A percentile compares a stretch with the other conserved stretches of the same genome.
These are phyloP conservation scores for Discostella stelligeroides DNA, from an alignment of 108 stramenopile genomes.

Conservation along the genomic window DNA sequence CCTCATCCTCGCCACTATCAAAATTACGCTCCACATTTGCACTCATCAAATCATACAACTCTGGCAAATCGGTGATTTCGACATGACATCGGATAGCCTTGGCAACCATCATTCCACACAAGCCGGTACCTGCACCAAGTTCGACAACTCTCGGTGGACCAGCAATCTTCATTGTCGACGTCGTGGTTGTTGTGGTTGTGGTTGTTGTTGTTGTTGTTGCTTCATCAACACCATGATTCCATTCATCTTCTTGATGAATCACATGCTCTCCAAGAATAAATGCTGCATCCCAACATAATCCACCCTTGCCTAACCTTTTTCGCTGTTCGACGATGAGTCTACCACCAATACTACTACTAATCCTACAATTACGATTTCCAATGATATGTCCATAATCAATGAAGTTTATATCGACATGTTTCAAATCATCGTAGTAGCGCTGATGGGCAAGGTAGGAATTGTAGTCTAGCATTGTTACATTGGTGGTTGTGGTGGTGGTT, in stretches of 20 bases:
- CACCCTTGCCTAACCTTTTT: slow-evolving; percentile 76
- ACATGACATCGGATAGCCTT: slow-evolving; percentile 50
- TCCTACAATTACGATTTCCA: slow-evolving; percentile 5
- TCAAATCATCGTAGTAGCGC: slow-evolving; percentile 77
- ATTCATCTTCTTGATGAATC: slow-evolving; percentile 38
- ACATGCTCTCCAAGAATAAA: slow-evolving; percentile 78
- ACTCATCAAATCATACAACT: slow-evolving; percentile 58
- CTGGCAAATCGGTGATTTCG: slow-evolving; percentile 72
- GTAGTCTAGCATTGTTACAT: slow-evolving; percentile 47
- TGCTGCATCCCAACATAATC: slow-evolving; percentile 83
- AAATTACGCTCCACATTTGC: slow-evolving; percentile 58
- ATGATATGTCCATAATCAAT: slow-evolving; percentile 64
- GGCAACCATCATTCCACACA: slow-evolving; percentile 70
- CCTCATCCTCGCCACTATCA: neutral
- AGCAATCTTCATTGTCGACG: too few relatives aligned
- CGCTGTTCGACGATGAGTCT: slow-evolving; percentile 72
- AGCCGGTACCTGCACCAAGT: slow-evolving; percentile 84
- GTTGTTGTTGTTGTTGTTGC: neutral
- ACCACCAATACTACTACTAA: too few relatives aligned
- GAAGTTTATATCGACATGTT: slow-evolving; percentile 71
- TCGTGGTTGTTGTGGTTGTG: too few relatives aligned
- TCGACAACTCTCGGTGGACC: slow-evolving; percentile 49
- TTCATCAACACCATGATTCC: slow-evolving; percentile 15
- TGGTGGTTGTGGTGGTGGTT: too few relatives aligned
- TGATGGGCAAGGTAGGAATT: slow-evolving; percentile 68